These are phyloP conservation scores for Saksenaea oblongispora DNA, from an alignment of 371 early-diverging fungal species.

Conservation along the genomic window DNA sequence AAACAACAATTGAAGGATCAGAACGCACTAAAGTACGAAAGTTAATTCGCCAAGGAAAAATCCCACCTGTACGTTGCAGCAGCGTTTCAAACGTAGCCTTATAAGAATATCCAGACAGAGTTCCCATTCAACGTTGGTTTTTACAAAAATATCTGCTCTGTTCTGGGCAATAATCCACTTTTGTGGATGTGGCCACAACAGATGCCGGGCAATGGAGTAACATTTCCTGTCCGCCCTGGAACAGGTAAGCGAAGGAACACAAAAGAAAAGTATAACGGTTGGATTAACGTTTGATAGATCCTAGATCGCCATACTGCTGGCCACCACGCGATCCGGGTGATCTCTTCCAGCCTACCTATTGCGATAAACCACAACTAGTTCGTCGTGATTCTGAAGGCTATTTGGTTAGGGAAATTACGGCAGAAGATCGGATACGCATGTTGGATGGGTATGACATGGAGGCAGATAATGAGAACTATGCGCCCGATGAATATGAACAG, in stretches of 20 bases:
- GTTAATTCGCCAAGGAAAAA: constrained; percentile 66
- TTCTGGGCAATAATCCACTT: constrained; percentile 71
- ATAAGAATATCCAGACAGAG: constrained; percentile 32
- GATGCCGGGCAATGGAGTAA: constrained; percentile 74
- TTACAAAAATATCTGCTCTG: constrained; percentile 74
- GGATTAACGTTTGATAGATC: constrained; percentile 5
- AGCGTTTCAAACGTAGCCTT: not conserved
- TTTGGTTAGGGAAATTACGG: constrained; percentile 45
- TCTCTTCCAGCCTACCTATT: constrained; percentile 37
- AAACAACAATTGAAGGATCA: constrained; percentile 92
- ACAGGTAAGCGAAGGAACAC: constrained; percentile 21
- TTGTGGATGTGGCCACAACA: constrained; percentile 72
- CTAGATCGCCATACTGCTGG: constrained; percentile 24
- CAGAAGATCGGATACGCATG: constrained; percentile 29
- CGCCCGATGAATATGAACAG: constrained; percentile 12
- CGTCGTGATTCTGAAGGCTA: constrained; percentile 58
- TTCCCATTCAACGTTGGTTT: constrained; percentile 95
- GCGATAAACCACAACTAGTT: constrained; percentile 25
- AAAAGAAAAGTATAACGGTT: not conserved
- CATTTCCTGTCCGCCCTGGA: constrained; percentile 53
- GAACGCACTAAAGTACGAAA: constrained; percentile 83
- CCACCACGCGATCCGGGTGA: constrained; percentile 34
- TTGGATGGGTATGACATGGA: not conserved
- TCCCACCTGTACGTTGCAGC: constrained; percentile 46
- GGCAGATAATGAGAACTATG: constrained; percentile 1